A percentile compares a stretch with the other conserved stretches of the same genome.
Conservation (phyloP, 2,329 filamentous ascomycete species). For the Cercospora sp. region DNA sequence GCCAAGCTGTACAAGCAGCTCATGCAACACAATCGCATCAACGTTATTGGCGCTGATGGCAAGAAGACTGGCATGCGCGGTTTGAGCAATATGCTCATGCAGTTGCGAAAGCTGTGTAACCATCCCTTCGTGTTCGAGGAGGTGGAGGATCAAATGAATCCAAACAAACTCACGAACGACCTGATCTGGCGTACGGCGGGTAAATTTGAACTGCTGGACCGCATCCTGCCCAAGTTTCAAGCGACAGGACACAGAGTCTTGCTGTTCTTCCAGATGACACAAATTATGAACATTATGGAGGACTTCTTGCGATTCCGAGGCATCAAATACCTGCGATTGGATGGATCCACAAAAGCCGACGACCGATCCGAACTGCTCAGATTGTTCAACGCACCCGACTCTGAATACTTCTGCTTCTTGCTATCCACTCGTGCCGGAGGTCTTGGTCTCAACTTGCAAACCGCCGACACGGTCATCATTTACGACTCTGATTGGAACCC, state of each 20-base stretch:
- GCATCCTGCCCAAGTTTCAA: constrained; percentile 90
- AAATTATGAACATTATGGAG: constrained; percentile 99
- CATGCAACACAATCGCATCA: constrained; percentile 90
- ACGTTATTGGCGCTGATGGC: constrained; percentile 89
- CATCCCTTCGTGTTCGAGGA: constrained; percentile 98
- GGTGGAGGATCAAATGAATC: constrained; percentile 98
- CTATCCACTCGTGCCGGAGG: constrained; percentile 98
- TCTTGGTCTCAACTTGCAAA: constrained; percentile 94
- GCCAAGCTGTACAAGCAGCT: constrained; percentile 96
- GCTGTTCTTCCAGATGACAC: constrained; percentile 99
- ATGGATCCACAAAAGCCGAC: constrained; percentile 96
- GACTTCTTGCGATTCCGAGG: constrained; percentile 87
- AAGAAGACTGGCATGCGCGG: constrained; percentile 95
- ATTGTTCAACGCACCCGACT: constrained; percentile 85
- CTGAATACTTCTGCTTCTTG: constrained; percentile 95
- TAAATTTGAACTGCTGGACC: constrained; percentile 94
- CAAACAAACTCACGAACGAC: constrained; percentile 83
- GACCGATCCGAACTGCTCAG: constrained; percentile 89
- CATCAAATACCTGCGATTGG: constrained; percentile 84
- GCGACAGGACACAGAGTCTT: constrained; percentile 89
- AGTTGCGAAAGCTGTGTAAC: constrained; percentile 96
- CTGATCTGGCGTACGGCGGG: constrained; percentile 91
- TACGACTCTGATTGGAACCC: constrained; percentile 99
- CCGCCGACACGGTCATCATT: constrained; percentile 97
- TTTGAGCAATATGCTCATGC: constrained; percentile 99